phyloP scores from a whole-genome alignment of 2,329 filamentous ascomycete species.

The Thelonectria discophora region DNA sequence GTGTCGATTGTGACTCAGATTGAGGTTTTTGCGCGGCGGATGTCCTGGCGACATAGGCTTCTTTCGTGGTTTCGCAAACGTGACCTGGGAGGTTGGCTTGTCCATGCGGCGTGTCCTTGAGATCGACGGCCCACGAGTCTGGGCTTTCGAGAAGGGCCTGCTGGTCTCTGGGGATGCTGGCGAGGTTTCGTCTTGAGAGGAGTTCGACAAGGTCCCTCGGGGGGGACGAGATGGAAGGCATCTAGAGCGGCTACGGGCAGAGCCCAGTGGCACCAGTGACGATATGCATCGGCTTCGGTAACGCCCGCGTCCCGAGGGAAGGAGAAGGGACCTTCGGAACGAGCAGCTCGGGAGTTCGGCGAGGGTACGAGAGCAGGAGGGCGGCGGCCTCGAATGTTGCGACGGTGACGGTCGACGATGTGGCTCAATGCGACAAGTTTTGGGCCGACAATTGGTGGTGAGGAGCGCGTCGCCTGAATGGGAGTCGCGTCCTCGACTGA shows the following conservation, averaged over 20 bases:
- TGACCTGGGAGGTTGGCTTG: slow-evolving; percentile 47
- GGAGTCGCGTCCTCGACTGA: slow-evolving; percentile 1
- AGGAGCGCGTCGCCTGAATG: slow-evolving; percentile 17
- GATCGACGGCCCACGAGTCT: slow-evolving; percentile 49
- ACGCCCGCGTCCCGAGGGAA: background rate
- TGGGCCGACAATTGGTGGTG: background rate
- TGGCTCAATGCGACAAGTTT: background rate
- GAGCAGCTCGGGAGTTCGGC: slow-evolving; percentile 6
- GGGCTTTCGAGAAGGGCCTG: slow-evolving; percentile 46
- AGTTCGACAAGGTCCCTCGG: slow-evolving; percentile 36
- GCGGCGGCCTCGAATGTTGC: background rate
- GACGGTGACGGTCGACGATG: background rate
- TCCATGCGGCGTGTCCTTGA: slow-evolving; percentile 37
- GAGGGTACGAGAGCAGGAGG: slow-evolving; percentile 6
- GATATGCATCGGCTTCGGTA: slow-evolving; percentile 27
- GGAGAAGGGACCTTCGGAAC: slow-evolving; percentile 10
- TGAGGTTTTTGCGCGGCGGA: background rate
- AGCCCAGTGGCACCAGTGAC: slow-evolving; percentile 25
- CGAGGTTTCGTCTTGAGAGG: slow-evolving; percentile 41
- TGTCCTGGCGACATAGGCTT: slow-evolving; percentile 33
- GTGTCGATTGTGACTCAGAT: slow-evolving; percentile 10
- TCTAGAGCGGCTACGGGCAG: slow-evolving; percentile 33
- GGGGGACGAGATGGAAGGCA: slow-evolving; percentile 41
- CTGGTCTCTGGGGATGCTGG: slow-evolving; percentile 52
- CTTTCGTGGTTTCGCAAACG: slow-evolving; percentile 46